Evolutionary conservation across 179 eudicot genomes (phyloP).

Genomic region (Drosera spatulata): DNA sequence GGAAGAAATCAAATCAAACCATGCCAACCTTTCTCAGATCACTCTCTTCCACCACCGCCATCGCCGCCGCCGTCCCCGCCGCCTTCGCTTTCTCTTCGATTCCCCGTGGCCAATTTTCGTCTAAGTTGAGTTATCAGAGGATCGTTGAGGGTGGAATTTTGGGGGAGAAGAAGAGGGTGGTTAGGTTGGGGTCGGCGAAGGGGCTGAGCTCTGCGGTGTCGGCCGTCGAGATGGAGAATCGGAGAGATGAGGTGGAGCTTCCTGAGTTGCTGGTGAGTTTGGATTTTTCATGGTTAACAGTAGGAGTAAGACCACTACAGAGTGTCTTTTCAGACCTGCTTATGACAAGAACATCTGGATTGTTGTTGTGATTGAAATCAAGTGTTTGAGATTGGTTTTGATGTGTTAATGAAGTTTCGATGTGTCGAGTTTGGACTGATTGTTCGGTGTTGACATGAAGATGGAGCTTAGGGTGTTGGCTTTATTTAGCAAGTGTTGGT

Average conservation of each 20-base stretch:
- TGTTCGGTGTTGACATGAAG: no score
- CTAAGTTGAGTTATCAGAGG: not conserved
- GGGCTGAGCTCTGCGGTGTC: constrained; percentile 26
- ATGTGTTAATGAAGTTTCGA: no score
- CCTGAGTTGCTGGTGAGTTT: constrained; percentile 80
- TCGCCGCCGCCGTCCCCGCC: constrained; percentile 32
- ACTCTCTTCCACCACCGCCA: no score
- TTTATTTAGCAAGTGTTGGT: no score
- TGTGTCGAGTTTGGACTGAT: no score
- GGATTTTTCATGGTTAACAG: constrained; percentile 1
- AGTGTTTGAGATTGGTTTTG: no score
- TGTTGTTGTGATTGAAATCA: no score
- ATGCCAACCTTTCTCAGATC: no score
- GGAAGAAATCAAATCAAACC: no score
- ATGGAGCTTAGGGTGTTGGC: no score
- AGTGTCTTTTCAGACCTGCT: not conserved
- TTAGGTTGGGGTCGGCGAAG: constrained; percentile 26
- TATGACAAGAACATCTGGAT: not conserved
- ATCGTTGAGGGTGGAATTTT: no score
- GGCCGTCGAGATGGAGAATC: constrained; percentile 50
- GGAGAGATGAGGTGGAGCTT: constrained; percentile 23
- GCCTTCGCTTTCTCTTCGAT: constrained; percentile 23
- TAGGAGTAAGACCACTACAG: not conserved
- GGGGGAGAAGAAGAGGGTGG: not conserved
- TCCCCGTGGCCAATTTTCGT: constrained; percentile 11